Evolutionary conservation across 1,284 basidiomycete species (phyloP), one percentile per base, ranked within the genome.

Genomic region (Sporisorium graminicola): DNA sequence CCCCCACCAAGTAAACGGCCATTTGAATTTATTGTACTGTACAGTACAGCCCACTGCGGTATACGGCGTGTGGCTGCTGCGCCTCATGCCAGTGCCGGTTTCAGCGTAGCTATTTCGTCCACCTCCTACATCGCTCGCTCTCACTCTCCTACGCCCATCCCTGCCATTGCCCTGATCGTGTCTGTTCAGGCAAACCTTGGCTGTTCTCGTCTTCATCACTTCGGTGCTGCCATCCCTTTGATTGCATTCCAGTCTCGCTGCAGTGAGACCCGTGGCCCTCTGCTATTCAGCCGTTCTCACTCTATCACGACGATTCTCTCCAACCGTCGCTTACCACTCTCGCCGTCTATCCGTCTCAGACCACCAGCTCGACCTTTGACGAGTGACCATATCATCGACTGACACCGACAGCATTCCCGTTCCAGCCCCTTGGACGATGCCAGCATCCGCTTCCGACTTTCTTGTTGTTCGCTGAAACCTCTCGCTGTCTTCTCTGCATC

Each of bases 211-310:
- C 22, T n/a, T 24, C 10, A n/a, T 57, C 55, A 31, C 16, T n/a
- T 40, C 37, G 27, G 44, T 49, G 27, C 42, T 56, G 47, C 49
- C 56, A 27, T 33, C 31, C 35, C 14, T 18, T 43, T 53, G 16
- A 10, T 29, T 42, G 51, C 66, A 68, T 68, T 68, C 66, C 66
- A 42, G 60, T 68, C 59, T 63, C 55, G 56, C 59, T 68, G 66
- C 66, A 68, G 27, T 40, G 51, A 55, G 50, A 42, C 56, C 26
- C 51, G 49, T 42, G 27, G 31, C 26, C 50, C 26, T 35, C 52
- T 13, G 7, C 10, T n/a, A 27, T 5, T 20, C 44, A 27, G 7
- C 22, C 44, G 22, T 22, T n/a, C n/a, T n/a, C n/a, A n/a, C n/a
- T n/a, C n/a, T n/a, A n/a, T n/a, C n/a, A n/a, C n/a, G n/a, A 40